Base-by-base conservation (phyloP, 2,329 filamentous ascomycete species). In the Nigrospora oryzae region DNA sequence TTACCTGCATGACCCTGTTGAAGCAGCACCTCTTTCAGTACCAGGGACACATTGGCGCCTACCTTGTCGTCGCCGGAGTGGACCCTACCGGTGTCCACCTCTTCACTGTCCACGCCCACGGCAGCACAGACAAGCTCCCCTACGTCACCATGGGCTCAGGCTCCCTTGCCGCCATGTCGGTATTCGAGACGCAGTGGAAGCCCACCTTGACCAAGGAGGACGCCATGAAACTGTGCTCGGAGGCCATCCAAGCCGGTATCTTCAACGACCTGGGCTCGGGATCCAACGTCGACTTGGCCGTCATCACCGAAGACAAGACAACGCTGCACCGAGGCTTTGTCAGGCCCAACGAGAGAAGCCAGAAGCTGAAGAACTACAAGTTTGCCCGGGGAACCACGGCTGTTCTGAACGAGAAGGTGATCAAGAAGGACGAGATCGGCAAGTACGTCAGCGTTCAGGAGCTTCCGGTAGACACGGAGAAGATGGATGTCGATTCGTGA, bases 141-240 rank as follows among this genome's bases (percentile, higher is more conserved):
- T 98, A 98, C 67, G 94, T 98, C 55, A 98, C 94, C 53, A 98
- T 98, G 93, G 93, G 93, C 44, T 95, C 87, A 19, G 93, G 93
- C 52, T 95, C 89, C 40, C 74, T 98, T 54, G 93, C 93, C 28
- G 93, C 93, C 63, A 98, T 98, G 93, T 88, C 87, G 31, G 86
- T 98, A 42, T 98, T 98, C 62, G 93, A 98, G 75, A 94, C 90
- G 41, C 83, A 84, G 69, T 98, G 94, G 94, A 88, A 90, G 77
- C 71, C 81, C 8, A 70, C 81, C 49, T 66, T 96, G 63, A 84
- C 78, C 51, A 75, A 78, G 54, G 81, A 88, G 38, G 82, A 82
- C 36, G 86, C 86, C 14, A 73, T 90, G 50, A 75, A 78, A 51
- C 69, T 90, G 52, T 83, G 80, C 58, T 73, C 82, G 7, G 80